phyloP scores from a whole-genome alignment of 2,329 filamentous ascomycete genomes.

The Xylaria sp. region DNA sequence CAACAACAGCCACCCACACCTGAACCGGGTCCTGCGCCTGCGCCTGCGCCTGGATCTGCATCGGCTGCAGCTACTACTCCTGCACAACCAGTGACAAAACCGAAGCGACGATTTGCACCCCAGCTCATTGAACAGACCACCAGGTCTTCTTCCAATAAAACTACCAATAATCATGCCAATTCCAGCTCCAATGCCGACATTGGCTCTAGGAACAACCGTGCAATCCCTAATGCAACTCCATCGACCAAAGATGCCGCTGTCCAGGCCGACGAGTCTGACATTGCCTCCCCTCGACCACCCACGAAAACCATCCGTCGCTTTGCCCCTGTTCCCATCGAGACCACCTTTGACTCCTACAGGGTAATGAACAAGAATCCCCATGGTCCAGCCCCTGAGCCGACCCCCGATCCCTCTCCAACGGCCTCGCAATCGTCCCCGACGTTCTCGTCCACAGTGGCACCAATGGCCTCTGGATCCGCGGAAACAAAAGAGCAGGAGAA shows the following conservation, averaged over 20 bases:
- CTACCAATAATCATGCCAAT: neutral
- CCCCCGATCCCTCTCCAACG: slow-evolving; percentile 59
- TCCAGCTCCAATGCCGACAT: neutral
- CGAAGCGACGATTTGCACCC: slow-evolving; percentile 42
- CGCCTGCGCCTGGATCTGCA: slow-evolving; percentile 17
- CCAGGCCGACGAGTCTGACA: slow-evolving; percentile 38
- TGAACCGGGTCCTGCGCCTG: slow-evolving; percentile 7
- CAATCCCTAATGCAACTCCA: slow-evolving; percentile 26
- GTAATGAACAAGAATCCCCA: slow-evolving; percentile 47
- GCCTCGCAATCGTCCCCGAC: slow-evolving; percentile 49
- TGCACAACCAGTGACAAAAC: slow-evolving; percentile 34
- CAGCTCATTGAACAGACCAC: slow-evolving; percentile 44
- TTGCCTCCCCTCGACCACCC: slow-evolving; percentile 31
- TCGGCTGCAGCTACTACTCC: neutral
- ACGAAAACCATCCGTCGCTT: slow-evolving; percentile 57
- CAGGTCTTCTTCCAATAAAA: slow-evolving; percentile 37
- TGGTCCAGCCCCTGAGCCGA: slow-evolving; percentile 63
- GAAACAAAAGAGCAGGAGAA: slow-evolving; percentile 25
- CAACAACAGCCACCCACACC: slow-evolving; percentile 21
- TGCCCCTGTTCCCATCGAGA: slow-evolving; percentile 74
- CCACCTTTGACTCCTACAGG: slow-evolving; percentile 66
- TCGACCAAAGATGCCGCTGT: slow-evolving; percentile 40
- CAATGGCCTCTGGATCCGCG: neutral
- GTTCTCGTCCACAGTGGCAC: slow-evolving; percentile 27
- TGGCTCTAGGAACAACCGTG: neutral